Evolutionary conservation across 257 asterid genomes (phyloP).

Genomic region (Anisodus tanguticus): DNA sequence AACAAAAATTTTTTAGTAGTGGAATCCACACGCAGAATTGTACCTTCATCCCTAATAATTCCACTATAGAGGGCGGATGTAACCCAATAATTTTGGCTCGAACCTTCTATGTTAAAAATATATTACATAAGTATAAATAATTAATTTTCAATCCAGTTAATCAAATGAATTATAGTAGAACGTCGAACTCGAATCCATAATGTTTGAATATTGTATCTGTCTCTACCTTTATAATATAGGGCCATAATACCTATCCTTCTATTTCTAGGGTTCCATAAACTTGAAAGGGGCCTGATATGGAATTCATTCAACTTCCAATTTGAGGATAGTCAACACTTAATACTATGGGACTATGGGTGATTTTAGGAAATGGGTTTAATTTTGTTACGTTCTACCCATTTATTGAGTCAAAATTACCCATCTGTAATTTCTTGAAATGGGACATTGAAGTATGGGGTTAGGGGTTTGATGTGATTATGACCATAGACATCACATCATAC

Average conservation of each 20-base stretch:
- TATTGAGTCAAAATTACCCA: background rate
- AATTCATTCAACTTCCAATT: background rate
- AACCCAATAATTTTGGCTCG: background rate
- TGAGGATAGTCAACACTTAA: background rate
- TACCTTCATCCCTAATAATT: too few species aligned
- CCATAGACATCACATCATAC: slow-evolving; percentile 31
- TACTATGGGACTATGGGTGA: background rate
- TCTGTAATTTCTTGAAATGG: background rate
- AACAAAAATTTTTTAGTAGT: too few species aligned
- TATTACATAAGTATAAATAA: background rate
- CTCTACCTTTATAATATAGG: too few species aligned
- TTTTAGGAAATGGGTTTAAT: background rate
- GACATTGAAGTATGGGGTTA: slow-evolving; percentile 29
- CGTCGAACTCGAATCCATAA: too few species aligned
- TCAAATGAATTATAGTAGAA: background rate
- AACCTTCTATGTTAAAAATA: background rate
- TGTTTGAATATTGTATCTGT: too few species aligned
- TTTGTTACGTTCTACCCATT: background rate
- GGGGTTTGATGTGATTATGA: slow-evolving; percentile 42
- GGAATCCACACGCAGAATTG: too few species aligned
- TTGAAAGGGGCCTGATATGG: background rate
- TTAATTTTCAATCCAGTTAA: background rate
- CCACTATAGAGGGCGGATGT: too few species aligned
- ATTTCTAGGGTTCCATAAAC: slow-evolving; percentile 12
- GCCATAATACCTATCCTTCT: background rate